Evolutionary conservation across 768 basidiomycete genomes (phyloP).

Genomic region (Hericium rajendrae): DNA sequence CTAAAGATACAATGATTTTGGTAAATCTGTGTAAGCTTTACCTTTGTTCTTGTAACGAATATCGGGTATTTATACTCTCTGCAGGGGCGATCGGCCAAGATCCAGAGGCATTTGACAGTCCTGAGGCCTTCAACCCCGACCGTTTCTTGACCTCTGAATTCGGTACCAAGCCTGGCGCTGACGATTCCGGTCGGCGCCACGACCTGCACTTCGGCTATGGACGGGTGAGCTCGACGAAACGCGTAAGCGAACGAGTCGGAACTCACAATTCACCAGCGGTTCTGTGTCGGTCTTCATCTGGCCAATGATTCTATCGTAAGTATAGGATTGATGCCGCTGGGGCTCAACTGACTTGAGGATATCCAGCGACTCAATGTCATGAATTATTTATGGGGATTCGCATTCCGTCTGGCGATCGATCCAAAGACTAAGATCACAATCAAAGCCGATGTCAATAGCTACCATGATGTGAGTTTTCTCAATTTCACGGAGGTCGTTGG

Average conservation of each 20-base stretch:
- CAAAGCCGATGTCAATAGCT: not conserved
- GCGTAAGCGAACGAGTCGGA: not conserved
- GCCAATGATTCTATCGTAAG: not conserved
- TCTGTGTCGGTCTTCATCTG: not conserved
- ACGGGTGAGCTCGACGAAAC: not conserved
- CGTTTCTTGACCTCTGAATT: not conserved
- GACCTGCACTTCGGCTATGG: not conserved
- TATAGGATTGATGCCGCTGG: not conserved
- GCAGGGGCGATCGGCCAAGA: not conserved
- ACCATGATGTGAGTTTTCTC: not conserved
- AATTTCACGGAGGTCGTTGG: not conserved
- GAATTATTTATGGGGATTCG: not conserved
- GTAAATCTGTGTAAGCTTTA: not conserved
- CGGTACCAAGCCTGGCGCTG: not conserved
- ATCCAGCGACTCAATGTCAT: not conserved
- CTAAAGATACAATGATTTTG: not conserved
- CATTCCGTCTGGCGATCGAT: not conserved
- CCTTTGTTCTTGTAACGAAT: not conserved
- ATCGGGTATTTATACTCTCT: not conserved
- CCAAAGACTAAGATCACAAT: not conserved
- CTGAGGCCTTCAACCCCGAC: not conserved
- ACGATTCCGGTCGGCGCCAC: not conserved
- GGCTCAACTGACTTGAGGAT: not conserved
- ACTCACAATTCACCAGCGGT: not conserved
- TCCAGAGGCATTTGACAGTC: not conserved